Evolutionary conservation across 176 grass and related monocot species (phyloP), one percentile per base, ranked within the genome.

Genomic region (Alloteropsis semialata): DNA sequence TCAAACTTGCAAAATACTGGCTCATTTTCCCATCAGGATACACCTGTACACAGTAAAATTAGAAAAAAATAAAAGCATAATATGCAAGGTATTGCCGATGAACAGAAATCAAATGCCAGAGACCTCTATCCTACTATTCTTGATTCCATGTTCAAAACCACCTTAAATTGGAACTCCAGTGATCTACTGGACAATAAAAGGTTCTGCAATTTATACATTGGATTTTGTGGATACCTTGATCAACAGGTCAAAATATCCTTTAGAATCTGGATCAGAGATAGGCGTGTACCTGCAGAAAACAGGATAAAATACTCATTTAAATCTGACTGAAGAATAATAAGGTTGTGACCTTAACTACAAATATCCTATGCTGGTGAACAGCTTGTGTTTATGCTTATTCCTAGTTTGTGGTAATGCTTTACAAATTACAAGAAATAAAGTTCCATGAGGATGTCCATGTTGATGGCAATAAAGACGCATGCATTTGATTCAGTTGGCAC

Each of bases 21-120:
- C 93, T 93, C 96, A 98, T 95, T 90, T 98, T 95, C 14, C 96
- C 96, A 50, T 98, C 93, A 77, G 93, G 91, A 46, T 95, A 98
- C 82, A 95, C 91, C 93, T 98, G 88, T 70, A 76, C 75, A 89
- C 68, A 68, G 19, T 36, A 56, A 45, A 73, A 27, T 78, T 55
- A 90, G 54, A 27, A 61, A 18, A 79, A 56, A 63, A 49, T 7
- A 8, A 14, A 5, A 72, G 24, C 4, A 11, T 3, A 43, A 74
- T 58, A 34, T 48, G 53, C 25, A 17, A 2, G 58, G 2, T 29
- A 64, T 19, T 4, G 2, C 41, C 68, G 59, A 72, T 17, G 19
- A 68, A 65, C 29, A 76, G 74, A 77, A 86, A 37, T 70, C 17
- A 74, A 74, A 84, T 78, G 37, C 37, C 22, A 76, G 28, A 28